Conservation (phyloP, 345 rosid species). For the Aquilaria malaccensis region DNA sequence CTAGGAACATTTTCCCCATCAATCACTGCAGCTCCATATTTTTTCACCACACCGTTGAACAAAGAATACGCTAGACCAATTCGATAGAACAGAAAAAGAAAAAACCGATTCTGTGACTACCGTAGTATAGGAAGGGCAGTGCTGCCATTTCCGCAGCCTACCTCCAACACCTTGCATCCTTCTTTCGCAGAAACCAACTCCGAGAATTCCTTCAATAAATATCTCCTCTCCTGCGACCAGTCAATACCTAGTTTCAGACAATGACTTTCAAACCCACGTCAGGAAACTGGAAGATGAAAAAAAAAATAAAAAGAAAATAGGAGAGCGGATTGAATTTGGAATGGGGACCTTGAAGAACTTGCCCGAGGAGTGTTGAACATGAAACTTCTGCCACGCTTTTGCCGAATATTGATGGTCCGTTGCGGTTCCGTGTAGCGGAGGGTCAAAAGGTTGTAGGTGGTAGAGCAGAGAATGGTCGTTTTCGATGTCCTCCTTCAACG, state of each 20-base stretch:
- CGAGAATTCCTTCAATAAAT: conserved; percentile 83
- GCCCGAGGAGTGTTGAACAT: conserved; percentile 70
- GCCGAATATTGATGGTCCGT: conserved; percentile 1
- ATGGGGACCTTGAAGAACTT: conserved; percentile 77
- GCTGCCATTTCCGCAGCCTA: conserved; percentile 94
- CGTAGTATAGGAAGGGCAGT: conserved; percentile 67
- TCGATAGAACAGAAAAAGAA: background rate
- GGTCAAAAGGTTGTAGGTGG: conserved; percentile 46
- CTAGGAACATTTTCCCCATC: too few relatives aligned
- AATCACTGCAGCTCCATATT: background rate
- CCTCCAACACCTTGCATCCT: conserved; percentile 63
- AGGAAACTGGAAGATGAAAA: background rate
- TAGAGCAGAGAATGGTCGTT: conserved; percentile 44
- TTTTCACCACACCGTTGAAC: background rate
- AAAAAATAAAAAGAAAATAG: background rate
- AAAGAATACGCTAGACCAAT: background rate
- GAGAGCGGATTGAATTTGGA: background rate
- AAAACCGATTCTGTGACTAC: conserved; percentile 23
- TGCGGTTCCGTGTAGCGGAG: conserved; percentile 3
- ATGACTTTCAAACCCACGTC: background rate
- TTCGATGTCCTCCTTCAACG: conserved; percentile 44
- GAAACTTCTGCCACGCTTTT: conserved; percentile 66
- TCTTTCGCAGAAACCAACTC: conserved; percentile 50
- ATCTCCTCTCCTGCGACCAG: conserved; percentile 66
- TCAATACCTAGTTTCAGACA: background rate